phyloP scores from a whole-genome alignment of 345 rosid species.

The Limnanthes douglasii region DNA sequence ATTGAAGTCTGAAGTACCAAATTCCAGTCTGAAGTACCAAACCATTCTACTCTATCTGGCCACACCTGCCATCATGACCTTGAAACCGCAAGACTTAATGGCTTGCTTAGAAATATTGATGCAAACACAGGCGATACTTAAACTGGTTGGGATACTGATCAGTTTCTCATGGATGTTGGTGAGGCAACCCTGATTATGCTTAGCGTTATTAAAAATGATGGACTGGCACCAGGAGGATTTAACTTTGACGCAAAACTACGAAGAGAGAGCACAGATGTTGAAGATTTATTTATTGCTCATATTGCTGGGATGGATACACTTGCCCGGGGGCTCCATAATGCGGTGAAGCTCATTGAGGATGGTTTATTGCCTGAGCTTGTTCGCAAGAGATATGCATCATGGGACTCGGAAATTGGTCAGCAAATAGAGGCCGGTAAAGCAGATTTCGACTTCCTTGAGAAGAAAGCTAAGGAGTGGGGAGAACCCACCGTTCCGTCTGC shows the following conservation, averaged over 20 bases:
- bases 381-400: conserved; percentile 56
- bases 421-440: conserved; percentile 71
- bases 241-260: conserved; percentile 96
- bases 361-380: conserved; percentile 37
- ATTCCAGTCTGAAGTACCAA: too few species aligned
- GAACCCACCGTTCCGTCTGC: conserved; percentile 85
- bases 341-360: conserved; percentile 73
- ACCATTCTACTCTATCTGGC: conserved; percentile 96
- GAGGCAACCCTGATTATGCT: conserved; percentile 92
- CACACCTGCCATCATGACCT: conserved; percentile 95
- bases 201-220: conserved; percentile 83
- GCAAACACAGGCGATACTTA: conserved; percentile 96
- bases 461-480: conserved; percentile 73
- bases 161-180: conserved; percentile 65
- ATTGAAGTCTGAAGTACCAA: too few species aligned
- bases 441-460: conserved; percentile 79
- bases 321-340: conserved; percentile 83
- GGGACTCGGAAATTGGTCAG: conserved; percentile 54
- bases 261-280: conserved; percentile 92
- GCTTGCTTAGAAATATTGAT: conserved; percentile 77
- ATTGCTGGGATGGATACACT: conserved; percentile 87
- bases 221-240: conserved; percentile 94
- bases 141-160: conserved; percentile 95
- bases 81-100: conserved; percentile 83
- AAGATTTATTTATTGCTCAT: conserved; percentile 84